These are phyloP conservation scores for Colletotrichum echinochloae DNA, from an alignment of 2,329 filamentous ascomycete species.

Conservation along the genomic window DNA sequence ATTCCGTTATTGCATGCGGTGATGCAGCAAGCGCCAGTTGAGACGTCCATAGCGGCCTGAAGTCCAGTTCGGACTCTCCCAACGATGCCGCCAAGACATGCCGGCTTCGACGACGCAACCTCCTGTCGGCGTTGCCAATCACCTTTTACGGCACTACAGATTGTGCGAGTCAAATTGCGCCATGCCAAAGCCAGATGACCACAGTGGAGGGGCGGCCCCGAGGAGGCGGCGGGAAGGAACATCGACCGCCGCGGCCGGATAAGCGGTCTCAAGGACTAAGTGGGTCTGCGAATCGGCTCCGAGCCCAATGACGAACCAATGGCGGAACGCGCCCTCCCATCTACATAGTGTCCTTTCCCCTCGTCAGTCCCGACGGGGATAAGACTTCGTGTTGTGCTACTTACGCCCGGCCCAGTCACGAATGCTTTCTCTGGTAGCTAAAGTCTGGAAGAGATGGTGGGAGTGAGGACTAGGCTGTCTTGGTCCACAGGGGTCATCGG, in stretches of 20 bases:
- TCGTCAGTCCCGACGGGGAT: constrained; percentile 35
- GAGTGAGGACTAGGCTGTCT: constrained; percentile 28
- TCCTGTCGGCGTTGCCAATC: not conserved
- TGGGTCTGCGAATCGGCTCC: constrained; percentile 37
- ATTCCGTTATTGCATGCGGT: not conserved
- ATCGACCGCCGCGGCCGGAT: constrained; percentile 26
- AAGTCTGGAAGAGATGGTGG: constrained; percentile 24
- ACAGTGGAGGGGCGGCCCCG: constrained; percentile 25
- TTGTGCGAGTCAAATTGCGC: constrained; percentile 7
- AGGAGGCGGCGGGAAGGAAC: constrained; percentile 33
- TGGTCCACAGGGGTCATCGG: constrained; percentile 24
- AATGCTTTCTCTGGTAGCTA: constrained; percentile 5
- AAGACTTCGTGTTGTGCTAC: constrained; percentile 11
- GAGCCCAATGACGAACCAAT: constrained; percentile 34
- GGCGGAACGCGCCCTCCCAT: constrained; percentile 14
- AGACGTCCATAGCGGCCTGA: not conserved
- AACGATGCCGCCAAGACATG: not conserved
- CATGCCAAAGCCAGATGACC: constrained; percentile 30
- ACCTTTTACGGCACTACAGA: constrained; percentile 24
- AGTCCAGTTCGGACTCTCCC: not conserved
- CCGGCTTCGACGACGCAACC: constrained; percentile 4
- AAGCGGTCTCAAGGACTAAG: constrained; percentile 15
- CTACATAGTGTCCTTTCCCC: constrained; percentile 8
- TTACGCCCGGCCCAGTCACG: constrained; percentile 34
- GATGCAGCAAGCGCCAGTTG: not conserved